Percentiles rank a stretch among this genome's conserved stretches.
phyloP scores from a whole-genome alignment of 169 alveolate genomes.

The Plasmodium ovale region DNA sequence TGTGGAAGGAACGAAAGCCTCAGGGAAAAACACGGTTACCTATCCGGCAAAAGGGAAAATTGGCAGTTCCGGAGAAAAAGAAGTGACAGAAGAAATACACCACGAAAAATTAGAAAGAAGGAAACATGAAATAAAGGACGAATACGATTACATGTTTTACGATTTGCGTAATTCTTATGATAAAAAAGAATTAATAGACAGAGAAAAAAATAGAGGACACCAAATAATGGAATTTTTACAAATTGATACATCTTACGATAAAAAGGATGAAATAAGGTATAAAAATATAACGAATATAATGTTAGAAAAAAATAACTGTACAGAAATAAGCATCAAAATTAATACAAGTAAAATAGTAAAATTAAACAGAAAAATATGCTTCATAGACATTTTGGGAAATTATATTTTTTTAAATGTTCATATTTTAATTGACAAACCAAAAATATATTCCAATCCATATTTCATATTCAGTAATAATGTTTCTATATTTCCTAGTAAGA shows the following conservation, averaged over 20 bases:
- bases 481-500: conserved; percentile 14
- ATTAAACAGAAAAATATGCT: conserved; percentile 48
- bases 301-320: conserved; percentile 42
- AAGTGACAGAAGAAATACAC: conserved; percentile 2
- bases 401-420: conserved; percentile 33
- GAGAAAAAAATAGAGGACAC: conserved; percentile 5
- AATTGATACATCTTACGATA: conserved; percentile 39
- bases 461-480: conserved; percentile 62
- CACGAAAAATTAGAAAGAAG: conserved; percentile 36
- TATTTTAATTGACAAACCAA: conserved; percentile 63
- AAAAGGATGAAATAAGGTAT: conserved; percentile 28
- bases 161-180: background rate
- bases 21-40: background rate
- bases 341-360: conserved; percentile 58
- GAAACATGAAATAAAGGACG: conserved; percentile 66
- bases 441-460: conserved; percentile 61
- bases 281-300: conserved; percentile 60
- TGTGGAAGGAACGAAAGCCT: background rate
- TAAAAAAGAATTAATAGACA: conserved; percentile 10
- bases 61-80: conserved; percentile 7
- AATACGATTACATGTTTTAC: conserved; percentile 61
- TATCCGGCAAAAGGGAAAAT: background rate
- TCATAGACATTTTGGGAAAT: conserved; percentile 58
- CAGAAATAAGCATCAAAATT: conserved; percentile 44
- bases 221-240: conserved; percentile 42